Base-by-base conservation (phyloP, 345 rosid genomes). In the Odontarrhena argentea region DNA sequence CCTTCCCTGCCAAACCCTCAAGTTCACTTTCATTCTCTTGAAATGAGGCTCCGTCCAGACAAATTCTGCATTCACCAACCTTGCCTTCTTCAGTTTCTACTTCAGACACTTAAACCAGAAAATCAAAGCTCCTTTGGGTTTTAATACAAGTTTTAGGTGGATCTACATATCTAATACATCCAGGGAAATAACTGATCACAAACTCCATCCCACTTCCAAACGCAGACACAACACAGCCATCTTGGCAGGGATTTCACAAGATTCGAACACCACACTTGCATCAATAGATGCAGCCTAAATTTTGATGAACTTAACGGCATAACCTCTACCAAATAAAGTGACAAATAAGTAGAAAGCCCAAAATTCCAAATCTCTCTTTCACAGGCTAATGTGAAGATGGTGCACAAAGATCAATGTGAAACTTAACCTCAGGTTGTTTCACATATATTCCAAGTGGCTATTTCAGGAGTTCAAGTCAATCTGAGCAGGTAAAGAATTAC, bases 201-300 rank as follows among this genome's bases (percentile, higher is more conserved):
- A 4, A 32, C 6, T 32, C 36, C 36, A 32, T 32, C 36, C 36
- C 36, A 32, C 36, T 32, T 32, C 6, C 7, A 32, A 5, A 32
- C 7, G 36, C 36, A 32, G 32, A 28, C 52, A 14, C 42, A 54
- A 54, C 24, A 32, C 60, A 35, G 24, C 11, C 68, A 63, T 5
- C 24, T 37, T 47, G 35, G 45, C 15, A 44, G 40, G 9, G 18
- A 9, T 3, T 7, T 45, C 30, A 60, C 30, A 9, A 37, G 18
- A 43, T 10, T 32, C 7, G 36, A 60, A 60, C 52, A 30, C 41
- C 52, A 44, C 51, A 44, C 9, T 60, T 60, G 4, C 40, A 41
- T 42, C 50, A 59, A 4, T n/a, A 5, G 13, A 60, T 44, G 14
- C 52, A 14, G 18, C 30, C 52, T 44, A 32, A 44, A 60, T 3